A percentile compares a stretch with the other conserved stretches of the same genome.
Evolutionary conservation across 306 rosid species (phyloP).

Genomic region (Casuarina cunninghamiana): DNA sequence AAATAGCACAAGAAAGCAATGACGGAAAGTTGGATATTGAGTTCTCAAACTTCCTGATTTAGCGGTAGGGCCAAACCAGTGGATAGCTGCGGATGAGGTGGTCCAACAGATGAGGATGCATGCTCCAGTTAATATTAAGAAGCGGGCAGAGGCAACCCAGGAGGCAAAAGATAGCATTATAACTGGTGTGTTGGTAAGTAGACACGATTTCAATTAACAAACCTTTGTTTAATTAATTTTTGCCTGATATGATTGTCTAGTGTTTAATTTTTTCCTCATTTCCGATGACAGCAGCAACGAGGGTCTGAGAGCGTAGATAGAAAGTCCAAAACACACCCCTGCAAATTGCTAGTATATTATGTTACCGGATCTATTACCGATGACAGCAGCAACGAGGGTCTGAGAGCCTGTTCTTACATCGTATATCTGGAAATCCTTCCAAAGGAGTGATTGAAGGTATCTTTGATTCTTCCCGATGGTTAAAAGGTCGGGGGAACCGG

Average conservation of each 20-base stretch:
- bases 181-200: conserved; percentile 8
- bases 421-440: no score
- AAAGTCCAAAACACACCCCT: conserved; percentile 5
- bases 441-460: no score
- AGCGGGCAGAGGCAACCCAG: conserved; percentile 11
- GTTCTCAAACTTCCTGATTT: conserved; percentile 4
- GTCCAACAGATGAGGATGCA: conserved; percentile 7
- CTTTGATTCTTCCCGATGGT: no score
- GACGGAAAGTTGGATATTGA: conserved; percentile 17
- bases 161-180: conserved; percentile 8
- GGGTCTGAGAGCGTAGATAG: background rate
- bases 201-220: background rate
- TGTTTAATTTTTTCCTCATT: background rate
- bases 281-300: background rate
- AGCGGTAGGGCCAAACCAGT: conserved; percentile 7
- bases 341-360: background rate
- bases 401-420: no score
- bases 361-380: background rate
- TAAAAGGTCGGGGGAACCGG: no score
- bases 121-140: conserved; percentile 4
- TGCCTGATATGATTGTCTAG: background rate
- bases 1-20: conserved; percentile 3
- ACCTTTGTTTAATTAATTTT: background rate
- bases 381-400: no score
- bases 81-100: conserved; percentile 11